Base-by-base conservation (phyloP, 129 eudicot species). In the Ambrosia trifida region DNA sequence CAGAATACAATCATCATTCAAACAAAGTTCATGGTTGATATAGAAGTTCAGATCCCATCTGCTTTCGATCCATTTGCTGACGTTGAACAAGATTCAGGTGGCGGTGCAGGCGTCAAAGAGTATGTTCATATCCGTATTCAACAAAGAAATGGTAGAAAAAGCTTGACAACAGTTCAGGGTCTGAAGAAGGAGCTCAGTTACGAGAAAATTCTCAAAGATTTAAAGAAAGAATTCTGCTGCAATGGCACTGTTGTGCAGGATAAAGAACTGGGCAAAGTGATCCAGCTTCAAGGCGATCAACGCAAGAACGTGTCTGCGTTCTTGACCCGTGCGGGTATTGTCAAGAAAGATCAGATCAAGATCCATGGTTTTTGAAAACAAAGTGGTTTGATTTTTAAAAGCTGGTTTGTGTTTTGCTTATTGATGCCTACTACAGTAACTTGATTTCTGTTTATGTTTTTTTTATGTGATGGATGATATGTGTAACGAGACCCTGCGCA, bases 281-380 rank as follows among this genome's bases (percentile, higher is more conserved):
- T 91, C 5, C 95, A 91, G 59, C 90, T 91, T 33, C 97, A 91
- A 68, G 96, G 97, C 31, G 96, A 91, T 67, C 96, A 91, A 82
- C 86, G 97, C 58, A 91, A 88, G 89, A 91, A 91, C 51, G 84
- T 79, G 5, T 82, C 85, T 3, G 36, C 72, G 5, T 91, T 91
- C 75, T 78, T 88, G 3, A 64, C 73, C 7, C 83, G 66, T 68
- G 91, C 80, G 14, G 85, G 81, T 2, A 47, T 91, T 68, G 89
- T 81, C 28, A 82, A 83, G 78, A 91, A 86, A 59, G 96, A 91
- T 16, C 87, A 78, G 65, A 86, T 91, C 70, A 91, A 91, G 80
- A 81, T 91, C 70, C 96, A 91, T 84, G 97, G 96, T 84, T 91
- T 91, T 8, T 20, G n/a, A 54, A 54, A 54, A 8, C 61, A 3